phyloP scores from a whole-genome alignment of 2,329 filamentous ascomycete species.

The Venturia effusa region DNA sequence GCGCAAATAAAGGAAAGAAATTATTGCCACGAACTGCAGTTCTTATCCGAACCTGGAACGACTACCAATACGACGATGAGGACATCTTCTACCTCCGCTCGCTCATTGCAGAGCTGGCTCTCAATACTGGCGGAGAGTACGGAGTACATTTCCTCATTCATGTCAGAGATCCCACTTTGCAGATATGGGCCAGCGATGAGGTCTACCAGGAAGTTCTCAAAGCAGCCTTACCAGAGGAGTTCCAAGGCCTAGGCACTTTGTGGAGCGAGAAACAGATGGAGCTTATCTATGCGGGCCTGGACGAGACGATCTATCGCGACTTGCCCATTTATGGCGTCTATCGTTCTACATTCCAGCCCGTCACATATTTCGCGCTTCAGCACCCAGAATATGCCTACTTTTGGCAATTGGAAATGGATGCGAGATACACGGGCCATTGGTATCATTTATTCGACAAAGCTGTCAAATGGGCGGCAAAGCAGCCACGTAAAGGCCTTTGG shows the following conservation, averaged over 20 bases:
- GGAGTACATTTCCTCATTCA: slow-evolving; percentile 75
- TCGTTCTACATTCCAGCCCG: slow-evolving; percentile 79
- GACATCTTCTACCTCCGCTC: slow-evolving; percentile 75
- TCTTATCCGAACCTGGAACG: slow-evolving; percentile 72
- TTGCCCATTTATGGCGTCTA: slow-evolving; percentile 58
- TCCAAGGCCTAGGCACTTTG: slow-evolving; percentile 40
- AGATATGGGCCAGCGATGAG: slow-evolving; percentile 70
- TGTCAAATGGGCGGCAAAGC: slow-evolving; percentile 53
- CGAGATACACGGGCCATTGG: slow-evolving; percentile 81
- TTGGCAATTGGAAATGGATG: slow-evolving; percentile 95
- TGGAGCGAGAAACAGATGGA: slow-evolving; percentile 45
- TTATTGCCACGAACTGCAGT: slow-evolving; percentile 57
- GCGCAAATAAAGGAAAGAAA: slow-evolving; percentile 23
- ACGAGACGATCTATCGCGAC: slow-evolving; percentile 41
- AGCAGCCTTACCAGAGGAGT: slow-evolving; percentile 36
- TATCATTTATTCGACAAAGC: slow-evolving; percentile 66
- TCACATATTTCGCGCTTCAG: slow-evolving; percentile 83
- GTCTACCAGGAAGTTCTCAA: slow-evolving; percentile 57
- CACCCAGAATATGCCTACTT: slow-evolving; percentile 86
- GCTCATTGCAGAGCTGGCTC: slow-evolving; percentile 64
- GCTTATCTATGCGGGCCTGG: slow-evolving; percentile 40
- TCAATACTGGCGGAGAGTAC: slow-evolving; percentile 74
- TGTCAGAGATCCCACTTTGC: slow-evolving; percentile 66
- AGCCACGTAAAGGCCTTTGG: slow-evolving; percentile 65
- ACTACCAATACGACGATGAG: slow-evolving; percentile 67